Percentiles rank a stretch among this genome's conserved stretches.
These are phyloP conservation scores for Mycena haematopus DNA, from an alignment of 768 basidiomycete species.

Conservation along the genomic window DNA sequence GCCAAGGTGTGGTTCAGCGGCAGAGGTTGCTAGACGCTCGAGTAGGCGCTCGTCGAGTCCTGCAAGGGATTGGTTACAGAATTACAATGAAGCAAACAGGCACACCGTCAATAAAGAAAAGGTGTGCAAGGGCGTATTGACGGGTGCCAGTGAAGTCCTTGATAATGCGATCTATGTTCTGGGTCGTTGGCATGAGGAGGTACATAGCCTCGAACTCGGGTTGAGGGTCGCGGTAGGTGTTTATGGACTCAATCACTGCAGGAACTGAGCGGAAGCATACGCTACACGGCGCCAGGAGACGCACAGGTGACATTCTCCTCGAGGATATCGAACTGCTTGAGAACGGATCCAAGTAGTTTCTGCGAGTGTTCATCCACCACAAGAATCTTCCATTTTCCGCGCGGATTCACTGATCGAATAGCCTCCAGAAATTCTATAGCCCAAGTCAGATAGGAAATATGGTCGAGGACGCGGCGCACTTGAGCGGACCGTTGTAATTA, in stretches of 20 bases:
- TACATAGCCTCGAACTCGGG: conserved; percentile 91
- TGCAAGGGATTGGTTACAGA: conserved; percentile 37
- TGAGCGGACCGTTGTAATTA: conserved; percentile 49
- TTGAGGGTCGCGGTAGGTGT: conserved; percentile 81
- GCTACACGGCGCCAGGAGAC: conserved; percentile 39
- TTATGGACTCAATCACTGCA: conserved; percentile 91
- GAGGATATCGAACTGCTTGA: conserved; percentile 93
- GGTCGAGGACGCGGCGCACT: conserved; percentile 42
- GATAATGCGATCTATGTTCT: conserved; percentile 92
- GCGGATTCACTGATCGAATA: conserved; percentile 85
- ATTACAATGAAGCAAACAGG: conserved; percentile 10
- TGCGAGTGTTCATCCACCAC: conserved; percentile 95
- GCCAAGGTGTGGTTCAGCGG: conserved; percentile 80
- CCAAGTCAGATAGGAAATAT: conserved; percentile 11
- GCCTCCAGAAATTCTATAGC: conserved; percentile 84
- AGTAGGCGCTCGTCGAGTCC: conserved; percentile 83
- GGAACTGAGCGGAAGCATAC: conserved; percentile 19
- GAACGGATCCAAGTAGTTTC: conserved; percentile 79
- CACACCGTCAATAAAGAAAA: conserved; percentile 91
- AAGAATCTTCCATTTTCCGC: conserved; percentile 94
- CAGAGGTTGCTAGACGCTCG: conserved; percentile 71
- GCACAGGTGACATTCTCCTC: conserved; percentile 96
- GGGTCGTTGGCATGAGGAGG: conserved; percentile 91
- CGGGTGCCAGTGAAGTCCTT: conserved; percentile 73
- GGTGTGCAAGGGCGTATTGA: conserved; percentile 84